A percentile compares a stretch with the other conserved stretches of the same genome.
Evolutionary conservation across 192 early-diverging fungal genomes (phyloP).

Genomic region (Rhizophlyctis rosea): DNA sequence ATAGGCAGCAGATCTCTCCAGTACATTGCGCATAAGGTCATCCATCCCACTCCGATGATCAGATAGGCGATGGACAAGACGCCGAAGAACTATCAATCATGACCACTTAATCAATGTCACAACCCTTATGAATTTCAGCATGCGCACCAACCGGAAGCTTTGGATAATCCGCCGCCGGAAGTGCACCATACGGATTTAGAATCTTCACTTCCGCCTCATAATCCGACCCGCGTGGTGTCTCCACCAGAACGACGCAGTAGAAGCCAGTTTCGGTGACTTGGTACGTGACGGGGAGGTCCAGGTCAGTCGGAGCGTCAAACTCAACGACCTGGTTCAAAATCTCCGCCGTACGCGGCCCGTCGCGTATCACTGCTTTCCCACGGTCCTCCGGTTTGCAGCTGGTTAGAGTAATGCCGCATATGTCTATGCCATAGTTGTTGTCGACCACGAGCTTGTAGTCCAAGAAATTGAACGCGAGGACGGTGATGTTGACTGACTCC

Average conservation of each 20-base stretch:
- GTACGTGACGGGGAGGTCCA: slow-evolving; percentile 46
- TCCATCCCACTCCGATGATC: slow-evolving; percentile 73
- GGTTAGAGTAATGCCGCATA: slow-evolving; percentile 14
- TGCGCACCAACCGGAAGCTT: slow-evolving; percentile 61
- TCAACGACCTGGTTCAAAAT: slow-evolving; percentile 31
- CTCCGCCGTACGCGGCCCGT: slow-evolving; percentile 16
- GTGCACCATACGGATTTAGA: slow-evolving; percentile 75
- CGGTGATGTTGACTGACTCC: slow-evolving; percentile 2
- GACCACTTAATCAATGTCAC: not conserved
- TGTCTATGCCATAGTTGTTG: slow-evolving; percentile 12
- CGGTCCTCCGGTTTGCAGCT: slow-evolving; percentile 26
- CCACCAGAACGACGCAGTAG: slow-evolving; percentile 70
- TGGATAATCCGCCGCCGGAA: slow-evolving; percentile 86
- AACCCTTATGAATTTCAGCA: slow-evolving; percentile 10
- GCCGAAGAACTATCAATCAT: slow-evolving; percentile 78
- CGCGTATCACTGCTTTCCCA: slow-evolving; percentile 30
- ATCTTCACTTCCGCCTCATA: slow-evolving; percentile 59
- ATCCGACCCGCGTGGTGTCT: slow-evolving; percentile 18
- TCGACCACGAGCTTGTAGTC: slow-evolving; percentile 25
- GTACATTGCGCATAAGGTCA: slow-evolving; percentile 68
- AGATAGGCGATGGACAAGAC: slow-evolving; percentile 71
- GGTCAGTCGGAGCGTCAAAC: slow-evolving; percentile 6
- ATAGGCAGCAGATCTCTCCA: slow-evolving; percentile 89
- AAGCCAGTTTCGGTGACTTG: slow-evolving; percentile 72
- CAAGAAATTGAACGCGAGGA: slow-evolving; percentile 35